Evolutionary conservation across 73 alveolate species (phyloP).

Genomic region (Blepharisma stoltei): DNA sequence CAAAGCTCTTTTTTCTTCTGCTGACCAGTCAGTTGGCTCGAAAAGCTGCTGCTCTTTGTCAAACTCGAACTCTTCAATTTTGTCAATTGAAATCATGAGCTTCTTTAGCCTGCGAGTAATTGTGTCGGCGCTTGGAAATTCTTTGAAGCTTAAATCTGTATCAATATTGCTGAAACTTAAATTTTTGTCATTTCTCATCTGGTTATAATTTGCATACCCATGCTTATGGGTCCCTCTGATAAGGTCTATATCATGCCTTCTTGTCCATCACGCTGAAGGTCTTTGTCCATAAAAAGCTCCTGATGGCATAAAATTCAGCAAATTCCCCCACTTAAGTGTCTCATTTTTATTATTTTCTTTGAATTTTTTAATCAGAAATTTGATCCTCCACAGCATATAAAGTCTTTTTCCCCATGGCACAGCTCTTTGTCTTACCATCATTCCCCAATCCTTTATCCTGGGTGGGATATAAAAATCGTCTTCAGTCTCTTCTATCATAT

Average conservation of each 20-base stretch:
- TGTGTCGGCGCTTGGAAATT: conserved; percentile 96
- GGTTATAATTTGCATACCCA: conserved; percentile 95
- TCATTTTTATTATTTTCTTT: conserved; percentile 75
- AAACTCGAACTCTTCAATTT: conserved; percentile 73
- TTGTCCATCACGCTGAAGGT: conserved; percentile 98
- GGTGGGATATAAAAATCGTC: conserved; percentile 90
- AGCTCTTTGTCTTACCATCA: conserved; percentile 87
- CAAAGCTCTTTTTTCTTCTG: conserved; percentile 76
- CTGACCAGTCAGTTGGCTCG: conserved; percentile 86
- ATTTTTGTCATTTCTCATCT: conserved; percentile 76
- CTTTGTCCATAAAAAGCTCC: conserved; percentile 86
- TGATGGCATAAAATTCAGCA: conserved; percentile 89
- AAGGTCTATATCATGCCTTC: conserved; percentile 95
- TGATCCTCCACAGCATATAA: conserved; percentile 78
- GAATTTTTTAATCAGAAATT: conserved; percentile 80
- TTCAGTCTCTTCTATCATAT: conserved; percentile 91
- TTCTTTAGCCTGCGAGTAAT: conserved; percentile 94
- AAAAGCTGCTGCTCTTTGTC: conserved; percentile 52
- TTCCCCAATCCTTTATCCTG: conserved; percentile 94
- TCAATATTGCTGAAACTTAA: conserved; percentile 83
- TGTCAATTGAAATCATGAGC: conserved; percentile 79
- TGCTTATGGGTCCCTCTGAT: conserved; percentile 93
- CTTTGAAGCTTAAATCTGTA: conserved; percentile 66
- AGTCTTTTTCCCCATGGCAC: conserved; percentile 96
- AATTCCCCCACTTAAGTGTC: conserved; percentile 80